Evolutionary conservation across 139 green algal genomes (phyloP), one percentile per base, ranked within the genome.

Genomic region (Klebsormidium nitens): DNA sequence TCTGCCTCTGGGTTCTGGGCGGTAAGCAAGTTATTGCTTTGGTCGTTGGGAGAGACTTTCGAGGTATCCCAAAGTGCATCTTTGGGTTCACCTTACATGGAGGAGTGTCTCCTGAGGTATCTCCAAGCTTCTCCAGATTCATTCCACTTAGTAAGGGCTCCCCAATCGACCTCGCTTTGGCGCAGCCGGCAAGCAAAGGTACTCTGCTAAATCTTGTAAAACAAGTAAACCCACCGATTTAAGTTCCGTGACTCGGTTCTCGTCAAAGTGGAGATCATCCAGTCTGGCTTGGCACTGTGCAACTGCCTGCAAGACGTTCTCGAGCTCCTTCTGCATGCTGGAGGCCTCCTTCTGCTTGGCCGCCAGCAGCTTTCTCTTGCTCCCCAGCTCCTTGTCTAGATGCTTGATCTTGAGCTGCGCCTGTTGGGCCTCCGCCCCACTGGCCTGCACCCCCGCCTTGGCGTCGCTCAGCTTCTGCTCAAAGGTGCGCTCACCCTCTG

Each of bases 261-360:
- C n/a, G 3, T 75, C 74, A 62, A 60, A 79, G 17, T 14, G 34
- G 56, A 78, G 28, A 6, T 32, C 42, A 0, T 87, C 79, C 0
- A 83, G 70, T 3, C 59, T 65, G 1, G 59, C 71, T 61, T 91
- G 84, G 44, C 89, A 69, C 55, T 74, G 40, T 32, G 69, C 68
- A 5, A 69, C 69, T 64, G 60, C 74, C 2, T 59, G 75, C 36
- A 78, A 62, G 50, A 88, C 84, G 37, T 71, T 66, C n/a, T 82
- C 72, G 42, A 96, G 77, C 42, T 91, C 79, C 59, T 78, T 78
- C 23, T 72, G 32, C 5, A 26, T 19, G 61, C 26, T 55, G 6
- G 36, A 76, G 1, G 81, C 86, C 68, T 93, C 90, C 69, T 91
- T 89, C 63, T 93, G 68, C 79, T 93, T 95, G 23, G 78, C 61